These are phyloP conservation scores for Pythium oligandrum DNA, from an alignment of 352 stramenopile genomes.

Conservation along the genomic window DNA sequence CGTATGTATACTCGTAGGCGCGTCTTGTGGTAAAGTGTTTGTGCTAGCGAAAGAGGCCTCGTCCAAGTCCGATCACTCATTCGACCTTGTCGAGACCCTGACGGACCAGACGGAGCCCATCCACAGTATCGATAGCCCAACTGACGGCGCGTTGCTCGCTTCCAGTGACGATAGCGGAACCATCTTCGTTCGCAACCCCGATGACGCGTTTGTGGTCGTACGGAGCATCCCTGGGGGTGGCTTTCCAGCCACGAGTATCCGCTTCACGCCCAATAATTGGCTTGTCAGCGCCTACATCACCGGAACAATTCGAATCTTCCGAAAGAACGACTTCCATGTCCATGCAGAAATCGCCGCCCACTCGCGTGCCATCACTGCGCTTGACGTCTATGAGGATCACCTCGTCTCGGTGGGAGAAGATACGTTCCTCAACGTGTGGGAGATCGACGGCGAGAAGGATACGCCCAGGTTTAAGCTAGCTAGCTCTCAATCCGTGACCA, in stretches of 20 bases:
- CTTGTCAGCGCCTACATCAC: slow-evolving; percentile 58
- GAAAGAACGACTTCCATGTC: slow-evolving; percentile 38
- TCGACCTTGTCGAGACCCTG: slow-evolving; percentile 61
- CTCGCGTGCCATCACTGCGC: slow-evolving; percentile 57
- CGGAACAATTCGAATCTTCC: slow-evolving; percentile 51
- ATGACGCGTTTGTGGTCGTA: slow-evolving; percentile 53
- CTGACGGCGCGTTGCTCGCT: slow-evolving; percentile 31
- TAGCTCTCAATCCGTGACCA: slow-evolving; percentile 55
- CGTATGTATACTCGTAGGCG: slow-evolving; percentile 24
- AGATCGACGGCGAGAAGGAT: slow-evolving; percentile 25
- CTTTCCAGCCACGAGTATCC: slow-evolving; percentile 46
- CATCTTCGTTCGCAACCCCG: slow-evolving; percentile 49
- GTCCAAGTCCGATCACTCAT: slow-evolving; percentile 45
- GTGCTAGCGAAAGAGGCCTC: slow-evolving; percentile 49
- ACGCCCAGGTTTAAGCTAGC: slow-evolving; percentile 33
- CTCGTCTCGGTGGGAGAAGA: slow-evolving; percentile 69
- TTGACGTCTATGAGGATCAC: slow-evolving; percentile 45
- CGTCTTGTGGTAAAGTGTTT: slow-evolving; percentile 50
- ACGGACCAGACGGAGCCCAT: slow-evolving; percentile 48
- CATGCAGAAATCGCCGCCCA: slow-evolving; percentile 65
- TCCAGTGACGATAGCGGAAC: slow-evolving; percentile 56
- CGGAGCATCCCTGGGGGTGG: slow-evolving; percentile 44
- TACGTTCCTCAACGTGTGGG: slow-evolving; percentile 80
- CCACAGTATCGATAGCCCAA: slow-evolving; percentile 47
- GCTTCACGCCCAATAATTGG: slow-evolving; percentile 50